Evolutionary conservation across 2,329 filamentous ascomycete genomes (phyloP), one percentile per base, ranked within the genome.

Genomic region (Dendrostoma leiphaemia): DNA sequence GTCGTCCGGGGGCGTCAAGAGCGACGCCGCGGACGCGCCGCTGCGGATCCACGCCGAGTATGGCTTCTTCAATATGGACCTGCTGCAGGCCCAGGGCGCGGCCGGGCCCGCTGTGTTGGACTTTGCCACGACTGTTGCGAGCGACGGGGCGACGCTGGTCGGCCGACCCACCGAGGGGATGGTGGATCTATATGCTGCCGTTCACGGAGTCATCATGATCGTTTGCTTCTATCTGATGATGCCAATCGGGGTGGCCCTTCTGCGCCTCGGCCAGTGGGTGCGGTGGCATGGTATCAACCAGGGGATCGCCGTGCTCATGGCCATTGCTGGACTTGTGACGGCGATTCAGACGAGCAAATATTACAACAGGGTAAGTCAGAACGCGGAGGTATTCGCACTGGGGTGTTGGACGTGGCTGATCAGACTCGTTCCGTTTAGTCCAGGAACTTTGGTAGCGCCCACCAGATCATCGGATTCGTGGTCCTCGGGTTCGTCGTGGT

Each of bases 401-500:
- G n/a, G 4, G 5, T 6, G 3, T n/a, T n/a, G n/a, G 24, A 17
- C 17, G 12, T 31, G 13, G n/a, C 12, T 32, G 21, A 43, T 17
- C 7, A 13, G 7, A 26, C 2, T 10, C 6, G 28, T 7, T 2
- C 13, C 6, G 28, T 7, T 46, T 55, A 83, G 78, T 80, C 81
- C 17, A 79, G 75, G 47, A 68, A 69, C 9, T 81, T 83, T 66
- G 74, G 73, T 41, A 74, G 74, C 1, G 67, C 74, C 8, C 84
- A 86, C 62, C 83, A 86, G 62, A 72, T 86, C 47, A 69, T 87
- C 53, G 84, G 84, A 8, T 71, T 83, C 53, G 63, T 85, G 15
- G 68, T 84, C 35, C 70, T 82, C 43, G 67, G 74, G 40, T 73
- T 79, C 47, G 67, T 84, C 48, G 64, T 86, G 15, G 69, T 63